Evolutionary conservation across 2,329 filamentous ascomycete species (phyloP).

Genomic region (Pseudopyrenochaeta lycopersici): DNA sequence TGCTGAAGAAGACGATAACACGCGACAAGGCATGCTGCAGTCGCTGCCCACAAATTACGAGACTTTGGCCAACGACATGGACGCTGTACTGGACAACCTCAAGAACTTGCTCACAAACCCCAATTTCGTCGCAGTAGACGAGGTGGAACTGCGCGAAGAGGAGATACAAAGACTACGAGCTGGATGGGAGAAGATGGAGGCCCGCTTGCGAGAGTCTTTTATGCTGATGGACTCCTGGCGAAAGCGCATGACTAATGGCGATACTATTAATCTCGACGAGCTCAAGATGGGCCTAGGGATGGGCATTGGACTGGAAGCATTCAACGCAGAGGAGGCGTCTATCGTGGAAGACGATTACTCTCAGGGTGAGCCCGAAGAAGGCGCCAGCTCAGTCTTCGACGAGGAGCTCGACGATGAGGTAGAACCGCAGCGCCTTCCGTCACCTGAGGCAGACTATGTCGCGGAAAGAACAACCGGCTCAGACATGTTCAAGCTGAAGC

Average conservation of each 20-base stretch:
- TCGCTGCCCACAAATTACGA: slow-evolving; percentile 71
- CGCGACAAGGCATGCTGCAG: slow-evolving; percentile 48
- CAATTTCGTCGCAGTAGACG: slow-evolving; percentile 93
- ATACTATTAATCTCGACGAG: slow-evolving; percentile 70
- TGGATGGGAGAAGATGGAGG: slow-evolving; percentile 94
- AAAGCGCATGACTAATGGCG: slow-evolving; percentile 75
- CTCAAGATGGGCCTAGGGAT: slow-evolving; percentile 70
- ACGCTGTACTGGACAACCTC: slow-evolving; percentile 80
- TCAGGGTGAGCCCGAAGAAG: slow-evolving; percentile 24
- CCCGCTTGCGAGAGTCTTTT: slow-evolving; percentile 87
- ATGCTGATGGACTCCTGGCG: slow-evolving; percentile 93
- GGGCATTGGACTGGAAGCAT: slow-evolving; percentile 56
- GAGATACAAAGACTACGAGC: slow-evolving; percentile 84
- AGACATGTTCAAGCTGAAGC: slow-evolving; percentile 46
- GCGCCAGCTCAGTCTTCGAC: slow-evolving; percentile 39
- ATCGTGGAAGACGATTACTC: slow-evolving; percentile 25
- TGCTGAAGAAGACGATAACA: slow-evolving; percentile 43
- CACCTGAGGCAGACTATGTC: slow-evolving; percentile 30
- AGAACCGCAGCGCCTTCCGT: slow-evolving; percentile 27
- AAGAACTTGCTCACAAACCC: slow-evolving; percentile 89
- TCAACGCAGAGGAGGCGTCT: slow-evolving; percentile 41
- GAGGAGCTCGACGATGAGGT: slow-evolving; percentile 38
- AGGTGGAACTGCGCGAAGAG: slow-evolving; percentile 90
- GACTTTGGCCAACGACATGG: slow-evolving; percentile 75
- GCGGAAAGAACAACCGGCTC: slow-evolving; percentile 29